phyloP scores from a whole-genome alignment of 805 yeast species.

The Nakazawaea sp. region DNA sequence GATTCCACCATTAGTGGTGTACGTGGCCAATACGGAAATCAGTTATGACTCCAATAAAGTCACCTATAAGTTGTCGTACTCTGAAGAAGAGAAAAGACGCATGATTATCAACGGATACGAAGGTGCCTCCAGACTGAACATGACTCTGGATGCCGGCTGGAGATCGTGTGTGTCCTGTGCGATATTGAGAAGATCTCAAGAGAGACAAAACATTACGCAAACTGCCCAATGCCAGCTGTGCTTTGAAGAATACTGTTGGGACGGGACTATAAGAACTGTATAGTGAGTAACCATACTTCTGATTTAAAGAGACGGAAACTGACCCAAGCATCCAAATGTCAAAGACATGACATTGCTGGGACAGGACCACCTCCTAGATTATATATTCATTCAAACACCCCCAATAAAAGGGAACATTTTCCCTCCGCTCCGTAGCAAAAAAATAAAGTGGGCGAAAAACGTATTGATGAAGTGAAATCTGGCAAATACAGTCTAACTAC shows the following conservation, averaged over 20 bases:
- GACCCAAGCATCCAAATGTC: no score
- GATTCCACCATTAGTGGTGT: slow-evolving; percentile 49
- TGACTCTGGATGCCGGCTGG: slow-evolving; percentile 27
- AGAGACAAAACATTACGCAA: slow-evolving; percentile 21
- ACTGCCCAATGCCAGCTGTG: slow-evolving; percentile 24
- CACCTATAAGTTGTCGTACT: slow-evolving; percentile 49
- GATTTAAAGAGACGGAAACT: no score
- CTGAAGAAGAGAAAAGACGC: slow-evolving; percentile 29
- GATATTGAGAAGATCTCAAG: slow-evolving; percentile 43
- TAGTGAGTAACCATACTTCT: no score
- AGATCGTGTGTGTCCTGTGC: slow-evolving; percentile 51
- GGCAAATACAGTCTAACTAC: no score
- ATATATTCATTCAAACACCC: no score
- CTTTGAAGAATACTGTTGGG: slow-evolving; percentile 29
- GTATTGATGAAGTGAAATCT: no score
- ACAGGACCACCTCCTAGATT: no score
- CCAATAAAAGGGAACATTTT: no score
- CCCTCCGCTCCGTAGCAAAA: no score
- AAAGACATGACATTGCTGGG: no score
- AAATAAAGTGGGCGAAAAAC: no score
- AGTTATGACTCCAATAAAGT: slow-evolving; percentile 45
- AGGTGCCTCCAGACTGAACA: slow-evolving; percentile 39
- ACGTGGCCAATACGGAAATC: slow-evolving; percentile 37
- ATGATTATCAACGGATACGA: slow-evolving; percentile 48
- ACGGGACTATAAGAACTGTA: not conserved